Base-by-base conservation (phyloP, 225 moss, liverwort and hornwort genomes). In the Takakia lepidozioides region DNA sequence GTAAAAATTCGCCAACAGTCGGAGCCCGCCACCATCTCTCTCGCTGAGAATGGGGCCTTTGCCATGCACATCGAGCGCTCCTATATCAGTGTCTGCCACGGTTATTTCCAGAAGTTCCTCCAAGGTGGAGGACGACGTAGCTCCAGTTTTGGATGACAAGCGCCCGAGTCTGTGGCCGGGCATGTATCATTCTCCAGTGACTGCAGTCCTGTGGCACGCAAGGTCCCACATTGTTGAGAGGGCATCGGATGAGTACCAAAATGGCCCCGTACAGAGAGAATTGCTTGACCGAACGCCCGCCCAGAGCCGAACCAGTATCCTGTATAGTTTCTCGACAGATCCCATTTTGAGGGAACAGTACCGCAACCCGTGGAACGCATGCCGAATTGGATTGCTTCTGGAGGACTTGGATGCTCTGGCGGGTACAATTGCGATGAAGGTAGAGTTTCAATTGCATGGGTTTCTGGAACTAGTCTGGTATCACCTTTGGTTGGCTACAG, bases 361-460 rank as follows among this genome's bases (percentile, higher is more conserved):
- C 59, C 81, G 88, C 19, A 84, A 88, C 60, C 88, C 93, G 0
- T 88, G 93, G 93, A 70, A 72, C n/a, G 73, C 75, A 0, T 70
- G 78, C 30, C 86, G 88, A 32, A 69, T 93, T 51, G 93, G 88
- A 8, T 88, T 88, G 67, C 55, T 93, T 25, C 45, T 93, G 3
- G 93, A 93, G 69, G 93, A 93, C 74, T 55, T 93, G 60, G 93
- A 93, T 61, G 93, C 93, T 3, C 67, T 93, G 14, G 93, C 93
- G 0, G 93, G 93, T 9, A 93, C 93, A 16, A 86, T 92, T 50
- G 87, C 92, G 4, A 84, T 92, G 53, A 92, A 87, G 90, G 90
- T 86, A 54, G 25, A 19, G 6, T 64, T n/a, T n/a, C n/a, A n/a
- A n/a, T n/a, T n/a, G n/a, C n/a, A n/a, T n/a, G n/a, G n/a, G n/a